A percentile compares a stretch with the other conserved stretches of the same genome.
phyloP scores from a whole-genome alignment of 2,329 filamentous ascomycete genomes.

The Claviceps sp. region DNA sequence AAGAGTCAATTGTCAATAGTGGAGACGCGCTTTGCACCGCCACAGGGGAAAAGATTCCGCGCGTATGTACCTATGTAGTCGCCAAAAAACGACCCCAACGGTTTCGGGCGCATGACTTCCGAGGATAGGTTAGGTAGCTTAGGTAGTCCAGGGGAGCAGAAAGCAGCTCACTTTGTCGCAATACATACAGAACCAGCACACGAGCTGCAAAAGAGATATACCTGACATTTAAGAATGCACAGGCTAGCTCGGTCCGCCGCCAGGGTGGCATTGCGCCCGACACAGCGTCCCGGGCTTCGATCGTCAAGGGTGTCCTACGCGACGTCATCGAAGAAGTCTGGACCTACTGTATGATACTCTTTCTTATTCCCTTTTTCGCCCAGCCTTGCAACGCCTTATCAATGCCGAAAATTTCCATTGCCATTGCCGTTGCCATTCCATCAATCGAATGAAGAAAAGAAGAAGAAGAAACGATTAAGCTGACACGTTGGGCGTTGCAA shows the following conservation, averaged over 20 bases:
- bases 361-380: too few relatives aligned
- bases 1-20: too few relatives aligned
- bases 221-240: background rate
- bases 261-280: background rate
- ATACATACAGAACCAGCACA: background rate
- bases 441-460: background rate
- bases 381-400: too few relatives aligned
- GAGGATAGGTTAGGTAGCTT: too few relatives aligned
- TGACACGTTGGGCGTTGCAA: background rate
- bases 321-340: slow-evolving; percentile 12
- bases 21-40: background rate
- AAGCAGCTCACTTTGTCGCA: background rate
- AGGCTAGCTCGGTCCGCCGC: background rate
- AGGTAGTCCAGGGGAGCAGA: too few relatives aligned
- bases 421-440: too few relatives aligned
- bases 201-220: background rate
- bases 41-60: background rate
- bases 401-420: too few relatives aligned
- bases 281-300: background rate
- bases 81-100: background rate
- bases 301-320: slow-evolving; percentile 11
- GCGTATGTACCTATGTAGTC: too few relatives aligned
- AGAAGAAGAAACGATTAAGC: background rate
- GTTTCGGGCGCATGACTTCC: background rate
- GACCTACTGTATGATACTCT: slow-evolving; percentile 12